These are phyloP conservation scores for Luzula sylvatica DNA, from an alignment of 176 grass and related monocot genomes.

Conservation along the genomic window DNA sequence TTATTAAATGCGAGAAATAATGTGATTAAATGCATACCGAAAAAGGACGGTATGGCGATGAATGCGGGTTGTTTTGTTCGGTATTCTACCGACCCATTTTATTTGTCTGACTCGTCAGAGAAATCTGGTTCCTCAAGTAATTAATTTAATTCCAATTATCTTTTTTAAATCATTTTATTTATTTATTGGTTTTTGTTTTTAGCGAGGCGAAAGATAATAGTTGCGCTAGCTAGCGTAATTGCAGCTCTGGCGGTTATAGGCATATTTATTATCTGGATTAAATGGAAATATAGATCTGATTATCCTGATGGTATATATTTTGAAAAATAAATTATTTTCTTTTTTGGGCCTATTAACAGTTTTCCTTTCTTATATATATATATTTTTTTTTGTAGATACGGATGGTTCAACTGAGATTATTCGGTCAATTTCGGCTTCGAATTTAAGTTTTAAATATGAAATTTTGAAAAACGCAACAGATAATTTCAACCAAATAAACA, in stretches of 20 bases:
- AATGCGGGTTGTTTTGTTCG: conserved; percentile 75
- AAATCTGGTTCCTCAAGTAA: conserved; percentile 15
- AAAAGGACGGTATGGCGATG: conserved; percentile 30
- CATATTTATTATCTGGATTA: conserved; percentile 40
- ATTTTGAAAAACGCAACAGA: conserved; percentile 50
- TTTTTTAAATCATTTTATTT: background rate
- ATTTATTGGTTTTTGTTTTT: conserved; percentile 16
- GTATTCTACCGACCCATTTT: conserved; percentile 73
- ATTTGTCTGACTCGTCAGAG: conserved; percentile 45
- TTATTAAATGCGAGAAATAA: conserved; percentile 30
- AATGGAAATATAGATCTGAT: conserved; percentile 21
- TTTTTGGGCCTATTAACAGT: background rate
- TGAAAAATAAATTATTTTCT: conserved; percentile 3
- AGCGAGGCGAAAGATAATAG: conserved; percentile 27
- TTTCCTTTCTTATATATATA: background rate
- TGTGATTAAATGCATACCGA: conserved; percentile 38
- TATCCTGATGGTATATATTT: conserved; percentile 30
- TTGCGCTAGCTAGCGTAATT: conserved; percentile 28
- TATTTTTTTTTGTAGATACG: conserved; percentile 27
- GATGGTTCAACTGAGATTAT: conserved; percentile 44
- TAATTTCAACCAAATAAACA: conserved; percentile 60
- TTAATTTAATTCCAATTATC: background rate
- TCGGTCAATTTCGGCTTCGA: conserved; percentile 45
- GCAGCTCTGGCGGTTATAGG: conserved; percentile 22
- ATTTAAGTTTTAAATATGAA: conserved; percentile 50